Base-by-base conservation (phyloP, 2,329 filamentous ascomycete genomes). In the Didymella exigua region DNA sequence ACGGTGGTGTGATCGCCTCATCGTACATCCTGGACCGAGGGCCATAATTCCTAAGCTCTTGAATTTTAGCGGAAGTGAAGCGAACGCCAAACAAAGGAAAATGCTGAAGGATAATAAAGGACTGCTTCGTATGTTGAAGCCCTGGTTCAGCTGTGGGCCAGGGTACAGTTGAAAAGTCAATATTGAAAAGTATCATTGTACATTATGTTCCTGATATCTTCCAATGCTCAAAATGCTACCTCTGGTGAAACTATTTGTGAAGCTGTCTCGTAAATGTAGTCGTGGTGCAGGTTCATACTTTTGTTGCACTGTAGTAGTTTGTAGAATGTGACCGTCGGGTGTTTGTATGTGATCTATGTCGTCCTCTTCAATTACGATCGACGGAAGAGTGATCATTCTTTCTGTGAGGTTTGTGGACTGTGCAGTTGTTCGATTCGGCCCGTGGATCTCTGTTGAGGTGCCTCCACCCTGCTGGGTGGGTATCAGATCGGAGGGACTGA, bases 211-310 rank as follows among this genome's bases (percentile, higher is more conserved):
- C 27, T 36, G 53, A 7, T 46, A 51, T n/a, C 49, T 63, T 3
- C 53, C 60, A 18, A 59, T 36, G 16, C 61, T 61, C 7, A 69
- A 19, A 2, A 68, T 58, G 14, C 38, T 66, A 10, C 59, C 62
- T 13, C 51, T 48, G 13, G 56, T 53, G 41, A 70, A 67, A 16
- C 60, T 69, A 13, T 66, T 51, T 8, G 56, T 46, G 8, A 70
- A 43, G 46, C 66, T 70, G 4, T 65, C 55, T 18, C 67, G 60
- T 16, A 66, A 34, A 7, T 65, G 46, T 14, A 67, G 44, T 24
- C 54, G 60, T 2, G 67, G 62, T 4, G 62, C 49, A 2, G 34
- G 44, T 37, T 69, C 64, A 10, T 51, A 49, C 9, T 63, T 40
- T n/a, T 68, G 61, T 21, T 65, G 58, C 5, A 66, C 47, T 3